Evolutionary conservation across 78 protist genomes (phyloP).

Genomic region (Anaeramoeba ignava): DNA sequence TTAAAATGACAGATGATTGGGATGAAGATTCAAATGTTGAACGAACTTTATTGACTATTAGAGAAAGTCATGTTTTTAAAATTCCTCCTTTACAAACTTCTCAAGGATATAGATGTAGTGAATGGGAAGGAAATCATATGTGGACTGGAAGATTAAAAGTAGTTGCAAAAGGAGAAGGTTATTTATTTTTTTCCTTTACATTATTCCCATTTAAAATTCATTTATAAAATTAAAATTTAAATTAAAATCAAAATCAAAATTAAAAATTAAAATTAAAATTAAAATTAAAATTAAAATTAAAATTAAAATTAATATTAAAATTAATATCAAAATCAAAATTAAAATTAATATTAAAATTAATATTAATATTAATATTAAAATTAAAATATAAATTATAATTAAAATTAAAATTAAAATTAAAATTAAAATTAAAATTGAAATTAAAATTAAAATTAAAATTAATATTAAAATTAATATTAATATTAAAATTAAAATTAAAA

Average conservation of each 20-base stretch:
- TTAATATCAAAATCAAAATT: too few species aligned
- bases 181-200: background rate
- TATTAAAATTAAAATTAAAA: too few species aligned
- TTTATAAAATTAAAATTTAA: background rate
- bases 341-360: too few species aligned
- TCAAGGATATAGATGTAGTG: slow-evolving; percentile 18
- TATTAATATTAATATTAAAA: too few species aligned
- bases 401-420: too few species aligned
- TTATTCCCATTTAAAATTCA: background rate
- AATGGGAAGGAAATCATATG: slow-evolving; percentile 17
- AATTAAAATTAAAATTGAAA: too few species aligned
- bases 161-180: background rate
- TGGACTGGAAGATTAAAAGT: slow-evolving; percentile 17
- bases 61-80: slow-evolving; percentile 12
- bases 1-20: too few species aligned
- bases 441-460: too few species aligned
- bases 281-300: background rate
- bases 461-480: too few species aligned
- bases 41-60: background rate
- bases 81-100: slow-evolving; percentile 22
- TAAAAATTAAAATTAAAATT: background rate
- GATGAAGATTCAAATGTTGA: too few species aligned
- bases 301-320: too few species aligned
- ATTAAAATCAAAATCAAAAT: background rate
- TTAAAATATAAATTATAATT: too few species aligned